These are phyloP conservation scores for Priceomyces medius DNA, from an alignment of 805 yeast genomes.

Conservation along the genomic window DNA sequence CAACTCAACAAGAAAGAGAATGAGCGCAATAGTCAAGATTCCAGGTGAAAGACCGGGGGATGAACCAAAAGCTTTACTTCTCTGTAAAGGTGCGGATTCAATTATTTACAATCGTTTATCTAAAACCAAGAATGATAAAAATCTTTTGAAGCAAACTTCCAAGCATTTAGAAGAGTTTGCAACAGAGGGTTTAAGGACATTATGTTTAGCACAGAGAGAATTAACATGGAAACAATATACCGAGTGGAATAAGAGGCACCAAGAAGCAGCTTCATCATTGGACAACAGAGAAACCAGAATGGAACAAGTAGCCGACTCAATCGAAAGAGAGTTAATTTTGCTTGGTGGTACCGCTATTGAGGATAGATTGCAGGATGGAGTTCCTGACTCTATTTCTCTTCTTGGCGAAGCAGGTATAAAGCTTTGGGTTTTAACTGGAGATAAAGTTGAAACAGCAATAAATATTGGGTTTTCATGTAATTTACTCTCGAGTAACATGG, in stretches of 20 bases:
- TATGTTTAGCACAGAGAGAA: constrained; percentile 75
- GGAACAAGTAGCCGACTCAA: constrained; percentile 72
- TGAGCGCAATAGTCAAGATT: constrained; percentile 77
- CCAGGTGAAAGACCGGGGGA: constrained; percentile 51
- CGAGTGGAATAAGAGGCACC: constrained; percentile 63
- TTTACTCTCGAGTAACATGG: constrained; percentile 72
- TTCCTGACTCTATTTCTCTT: constrained; percentile 73
- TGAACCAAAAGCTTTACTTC: constrained; percentile 54
- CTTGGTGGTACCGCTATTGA: constrained; percentile 88
- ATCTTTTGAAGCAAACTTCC: constrained; percentile 62
- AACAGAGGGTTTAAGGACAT: constrained; percentile 78
- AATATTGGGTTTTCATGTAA: constrained; percentile 87
- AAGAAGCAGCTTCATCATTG: constrained; percentile 63
- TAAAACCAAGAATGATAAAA: constrained; percentile 40
- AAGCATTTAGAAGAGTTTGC: constrained; percentile 75
- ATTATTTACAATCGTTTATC: constrained; percentile 67
- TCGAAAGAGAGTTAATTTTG: constrained; percentile 63
- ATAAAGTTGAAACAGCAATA: constrained; percentile 86
- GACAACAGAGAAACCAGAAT: constrained; percentile 64
- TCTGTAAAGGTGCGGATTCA: constrained; percentile 86
- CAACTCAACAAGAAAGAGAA: constrained; percentile 82
- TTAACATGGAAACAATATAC: constrained; percentile 59
- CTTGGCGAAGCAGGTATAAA: constrained; percentile 77
- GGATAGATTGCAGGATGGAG: constrained; percentile 83
- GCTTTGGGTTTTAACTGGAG: constrained; percentile 85